A percentile compares a stretch with the other conserved stretches of the same genome.
phyloP scores from a whole-genome alignment of 306 rosid genomes.

The Dryas drummondii region DNA sequence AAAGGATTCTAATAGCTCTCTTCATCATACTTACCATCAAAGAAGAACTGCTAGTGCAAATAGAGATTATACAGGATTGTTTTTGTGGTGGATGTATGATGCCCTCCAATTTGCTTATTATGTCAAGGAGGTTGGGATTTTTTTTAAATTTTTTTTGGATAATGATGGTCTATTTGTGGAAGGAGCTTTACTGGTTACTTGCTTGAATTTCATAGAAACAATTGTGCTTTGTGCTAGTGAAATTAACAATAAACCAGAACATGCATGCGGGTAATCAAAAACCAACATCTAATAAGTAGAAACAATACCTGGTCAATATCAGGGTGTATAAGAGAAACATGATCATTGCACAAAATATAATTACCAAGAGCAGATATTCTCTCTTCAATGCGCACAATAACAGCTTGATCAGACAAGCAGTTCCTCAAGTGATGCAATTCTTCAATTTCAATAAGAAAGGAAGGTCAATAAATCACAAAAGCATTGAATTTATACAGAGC shows the following conservation, averaged over 20 bases:
- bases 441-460: slow-evolving; percentile 27
- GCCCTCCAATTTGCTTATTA: too few species aligned
- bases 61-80: background rate
- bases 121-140: too few species aligned
- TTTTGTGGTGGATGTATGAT: background rate
- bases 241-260: background rate
- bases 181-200: too few species aligned
- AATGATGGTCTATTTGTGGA: background rate
- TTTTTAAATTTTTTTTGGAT: too few species aligned
- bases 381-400: slow-evolving; percentile 81
- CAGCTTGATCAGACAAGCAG: slow-evolving; percentile 84
- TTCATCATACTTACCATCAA: too few species aligned
- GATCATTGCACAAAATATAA: slow-evolving; percentile 84
- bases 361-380: slow-evolving; percentile 85
- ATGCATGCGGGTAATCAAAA: background rate
- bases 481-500: too few species aligned
- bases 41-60: too few species aligned
- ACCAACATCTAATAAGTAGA: background rate
- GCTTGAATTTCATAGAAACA: background rate
- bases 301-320: slow-evolving; percentile 77
- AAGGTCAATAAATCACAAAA: background rate
- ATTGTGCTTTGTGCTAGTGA: background rate
- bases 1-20: too few species aligned
- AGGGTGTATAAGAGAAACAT: slow-evolving; percentile 85
- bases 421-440: slow-evolving; percentile 87